Base-by-base conservation (phyloP, 164 flowering plant species). In the Vitis rotundifolia region DNA sequence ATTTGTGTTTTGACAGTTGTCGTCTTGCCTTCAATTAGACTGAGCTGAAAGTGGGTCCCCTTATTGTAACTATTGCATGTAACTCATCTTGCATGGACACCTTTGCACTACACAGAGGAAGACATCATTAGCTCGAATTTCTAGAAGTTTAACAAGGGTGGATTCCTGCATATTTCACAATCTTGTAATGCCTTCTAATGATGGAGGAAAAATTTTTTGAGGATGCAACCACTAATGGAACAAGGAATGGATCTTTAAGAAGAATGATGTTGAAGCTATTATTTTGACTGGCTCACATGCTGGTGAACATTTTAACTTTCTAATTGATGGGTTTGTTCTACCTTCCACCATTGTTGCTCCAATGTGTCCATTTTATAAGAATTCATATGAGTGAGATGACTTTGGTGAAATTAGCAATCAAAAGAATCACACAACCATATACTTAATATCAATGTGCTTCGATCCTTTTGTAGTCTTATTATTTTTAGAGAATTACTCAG, bases 361-460 rank as follows among this genome's bases (percentile, higher is more conserved):
- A 10, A 93, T 95, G 97, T 95, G 93, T 80, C 98, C 99, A 16
- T 91, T 80, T 64, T 93, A 78, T 75, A 98, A 95, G 15, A 83
- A 86, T 76, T 67, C 88, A 9, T 69, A 82, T 56, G 99, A 91
- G 61, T 95, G 99, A 98, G 99, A 93, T 85, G 99, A 95, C 77
- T 95, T 89, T 81, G 99, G 99, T 22, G 99, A 95, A 79, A 85
- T 95, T 68, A 91, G 93, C 58, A 95, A 95, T 77, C 96, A 96
- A 12, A 98, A 93, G 79, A 96, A 95, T 75, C 93, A 1, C 22
- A 19, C 22, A 19, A 19, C 22, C 22, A 19, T 19, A 19, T 19
- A 19, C 22, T 19, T 19, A 19, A 19, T 19, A 19, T 19, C 22
- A 19, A 19, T 19, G 22, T 19, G 22, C 22, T 19, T 19, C 1